Evolutionary conservation across 352 stramenopile genomes (phyloP), one percentile per base, ranked within the genome.

Genomic region (Phytophthora pinifolia): DNA sequence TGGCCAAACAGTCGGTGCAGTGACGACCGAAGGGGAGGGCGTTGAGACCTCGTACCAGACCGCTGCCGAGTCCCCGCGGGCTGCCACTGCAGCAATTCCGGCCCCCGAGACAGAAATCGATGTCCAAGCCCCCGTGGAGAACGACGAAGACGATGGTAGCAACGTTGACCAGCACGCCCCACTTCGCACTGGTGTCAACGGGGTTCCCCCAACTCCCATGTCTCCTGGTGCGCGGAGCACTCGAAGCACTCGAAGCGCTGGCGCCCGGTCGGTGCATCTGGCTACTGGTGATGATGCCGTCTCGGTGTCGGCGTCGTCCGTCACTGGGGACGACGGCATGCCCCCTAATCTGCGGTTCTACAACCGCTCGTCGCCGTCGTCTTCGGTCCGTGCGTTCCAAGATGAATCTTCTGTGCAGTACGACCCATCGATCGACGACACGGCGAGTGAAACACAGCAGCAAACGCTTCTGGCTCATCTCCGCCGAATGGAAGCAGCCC

Each of bases 331-430:
- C 36, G 77, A 84, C 39, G 72, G 72, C 22, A 44, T 48, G 22
- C 67, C 71, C 15, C 62, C 72, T 22, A 82, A 69, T 45, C 55
- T 89, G 22, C 77, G 73, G 6, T 82, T 80, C 31, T 92, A 87
- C 49, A 76, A 74, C 18, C 77, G 79, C 13, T 91, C 81, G 20
- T 92, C 84, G 8, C 83, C 84, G 12, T 89, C 84, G 30, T 92
- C 82, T 41, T 94, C 84, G 7, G 72, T 91, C 37, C 76, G 77
- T 38, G 84, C 81, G 5, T 89, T 89, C 60, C 79, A 86, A 6
- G 84, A 94, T 56, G 84, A 92, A 59, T 74, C 69, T 3, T 91
- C 80, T 3, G 66, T 76, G 25, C 62, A 83, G 49, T 87, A 83
- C 36, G 79, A 90, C 10, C 77, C 78, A 34, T 90, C 81, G 9